Evolutionary conservation across 148 eudicot species (phyloP).

Genomic region (Rhododendron ovatum): DNA sequence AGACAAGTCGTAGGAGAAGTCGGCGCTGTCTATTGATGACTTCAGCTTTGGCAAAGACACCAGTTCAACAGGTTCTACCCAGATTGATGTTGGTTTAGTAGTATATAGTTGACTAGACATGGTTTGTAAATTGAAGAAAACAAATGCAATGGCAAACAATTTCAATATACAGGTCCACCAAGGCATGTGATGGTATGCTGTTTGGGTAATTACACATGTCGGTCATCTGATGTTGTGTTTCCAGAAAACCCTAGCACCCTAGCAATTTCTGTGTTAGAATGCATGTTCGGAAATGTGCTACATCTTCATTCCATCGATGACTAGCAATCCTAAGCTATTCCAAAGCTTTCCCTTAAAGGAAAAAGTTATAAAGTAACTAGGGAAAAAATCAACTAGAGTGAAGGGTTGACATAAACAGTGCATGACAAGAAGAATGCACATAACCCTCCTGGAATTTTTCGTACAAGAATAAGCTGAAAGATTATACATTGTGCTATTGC

Average conservation of each 20-base stretch:
- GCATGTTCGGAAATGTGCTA: background rate
- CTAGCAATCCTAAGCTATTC: background rate
- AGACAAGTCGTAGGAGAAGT: conserved; percentile 92
- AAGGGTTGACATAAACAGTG: background rate
- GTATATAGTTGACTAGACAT: background rate
- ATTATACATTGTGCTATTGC: background rate
- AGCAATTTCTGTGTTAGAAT: background rate
- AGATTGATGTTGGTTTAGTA: background rate
- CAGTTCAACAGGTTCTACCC: conserved; percentile 66
- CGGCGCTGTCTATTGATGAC: conserved; percentile 94
- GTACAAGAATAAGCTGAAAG: background rate
- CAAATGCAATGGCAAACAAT: background rate
- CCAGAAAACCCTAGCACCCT: background rate
- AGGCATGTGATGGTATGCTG: background rate
- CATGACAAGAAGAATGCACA: background rate
- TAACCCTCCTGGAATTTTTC: background rate
- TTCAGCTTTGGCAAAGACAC: conserved; percentile 85
- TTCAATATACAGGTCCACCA: background rate
- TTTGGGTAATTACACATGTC: background rate
- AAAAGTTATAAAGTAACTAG: background rate
- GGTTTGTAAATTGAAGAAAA: conserved; percentile 1
- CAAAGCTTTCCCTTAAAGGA: background rate
- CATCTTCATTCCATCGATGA: background rate
- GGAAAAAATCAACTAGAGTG: background rate
- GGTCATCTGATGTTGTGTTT: background rate